Base-by-base conservation (phyloP, 1,284 basidiomycete species). In the Ceratobasidium sp. region DNA sequence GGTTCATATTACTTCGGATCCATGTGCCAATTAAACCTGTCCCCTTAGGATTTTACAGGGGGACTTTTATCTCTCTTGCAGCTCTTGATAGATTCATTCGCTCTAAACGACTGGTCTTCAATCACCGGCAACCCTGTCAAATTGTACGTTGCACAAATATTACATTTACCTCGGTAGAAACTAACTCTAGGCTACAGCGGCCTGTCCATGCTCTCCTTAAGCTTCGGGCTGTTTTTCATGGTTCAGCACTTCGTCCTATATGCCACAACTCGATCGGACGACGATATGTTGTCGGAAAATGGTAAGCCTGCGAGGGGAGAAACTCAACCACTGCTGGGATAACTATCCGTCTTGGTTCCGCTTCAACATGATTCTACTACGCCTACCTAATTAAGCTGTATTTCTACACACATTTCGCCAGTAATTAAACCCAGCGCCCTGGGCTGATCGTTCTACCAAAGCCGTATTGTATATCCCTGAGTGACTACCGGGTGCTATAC, bases 211-310 rank as follows among this genome's bases (percentile, higher is more conserved):
- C 80, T 86, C 51, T 83, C 84, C 4, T 82, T 86, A 69, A 79
- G 58, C 3, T 87, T 87, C 81, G 86, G 86, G 78, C 15, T 81
- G 0, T 69, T 84, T 15, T 83, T 86, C 77, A 79, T 86, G 18
- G 60, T 83, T 15, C 86, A 87, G 81, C 86, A 87, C 79, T 86
- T 83, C 73, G 76, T 84, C 15, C 46, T 85, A 28, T 87, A 85
- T 71, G 56, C 67, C 20, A 69, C 51, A 55, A 68, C 33, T 42
- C 56, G 66, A 58, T 39, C 63, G 51, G 28, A n/a, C 12, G 51
- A 61, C 46, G 63, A 58, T 44, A 53, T 53, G 20, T 28, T 64
- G 28, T 66, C 64, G 51, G 46, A 70, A 40, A 28, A 76, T 46
- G 53, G 26, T 42, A 53, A 67, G 26, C 49, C 39, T 18, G 26